Evolutionary conservation across 2,329 filamentous ascomycete genomes (phyloP), one percentile per base, ranked within the genome.

Genomic region (Aspergillus versicolor): DNA sequence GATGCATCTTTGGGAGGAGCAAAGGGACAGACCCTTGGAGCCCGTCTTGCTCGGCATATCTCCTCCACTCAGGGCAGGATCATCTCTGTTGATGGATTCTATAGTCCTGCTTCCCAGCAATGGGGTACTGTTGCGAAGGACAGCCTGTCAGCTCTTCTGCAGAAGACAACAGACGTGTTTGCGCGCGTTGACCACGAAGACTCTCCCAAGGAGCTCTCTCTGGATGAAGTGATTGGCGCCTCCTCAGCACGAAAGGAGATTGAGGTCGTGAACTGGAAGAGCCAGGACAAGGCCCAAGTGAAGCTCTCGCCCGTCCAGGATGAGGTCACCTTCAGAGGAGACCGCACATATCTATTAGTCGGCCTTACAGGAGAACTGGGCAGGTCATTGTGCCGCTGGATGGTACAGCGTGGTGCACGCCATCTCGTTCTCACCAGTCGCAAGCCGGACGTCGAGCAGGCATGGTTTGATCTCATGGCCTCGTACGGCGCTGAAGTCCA

Each of bases 351-450:
- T 22, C 12, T 53, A 0, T 19, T 61, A 11, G 32, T 54, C 38
- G 52, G 52, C 1, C 19, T 55, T 13, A 38, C 48, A 1, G 48
- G 49, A 9, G 38, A 51, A 2, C 17, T 61, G 4, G 52, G 56
- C 2, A 30, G 42, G 15, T 54, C 52, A 2, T 8, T 61, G 13
- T 41, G 40, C 8, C 21, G 42, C 11, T 58, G 48, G 52, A 44
- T 58, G 51, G 40, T 42, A 2, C 15, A 9, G 1, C 19, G 52
- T 12, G 58, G 55, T 3, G 58, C 52, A 3, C 24, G 51, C 7
- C 11, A 27, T 13, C 2, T 60, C 2, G 38, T 41, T 19, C n/a
- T 61, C 15, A 45, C 50, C 5, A 56, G 58, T 19, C 52, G 56
- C 3, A 45, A 30, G 12, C 44, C 46, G 5, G 21, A 43, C 6